Base-by-base conservation (phyloP, 2,329 filamentous ascomycete species). In the Arthroderma sp. region DNA sequence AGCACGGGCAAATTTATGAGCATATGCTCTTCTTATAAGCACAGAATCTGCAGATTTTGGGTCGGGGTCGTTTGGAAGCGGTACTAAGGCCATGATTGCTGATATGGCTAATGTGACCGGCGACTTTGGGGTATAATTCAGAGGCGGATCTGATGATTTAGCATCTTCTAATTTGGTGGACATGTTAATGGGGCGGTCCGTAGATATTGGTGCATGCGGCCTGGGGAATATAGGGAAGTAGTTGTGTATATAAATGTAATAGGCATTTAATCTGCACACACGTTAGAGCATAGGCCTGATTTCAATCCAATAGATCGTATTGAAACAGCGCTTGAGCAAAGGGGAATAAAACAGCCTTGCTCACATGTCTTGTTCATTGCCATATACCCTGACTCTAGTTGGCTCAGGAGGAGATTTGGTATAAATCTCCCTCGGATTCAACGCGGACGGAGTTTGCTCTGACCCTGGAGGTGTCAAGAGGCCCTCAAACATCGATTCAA, bases 211-310 rank as follows among this genome's bases (percentile, higher is more conserved):
- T 5, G 54, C 45, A 36, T 50, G 54, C 33, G 63, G 55, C 29
- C 66, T 64, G 5, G 66, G 65, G 29, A 69, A 56, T 33, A 69
- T 63, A 4, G 66, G 66, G 37, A 68, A 67, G 50, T 66, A 69
- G n/a, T 54, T 45, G 51, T 69, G 66, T 43, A 69, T 64, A 45
- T 66, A 69, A 38, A 65, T 62, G 46, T 69, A 69, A 44, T 69
- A 69, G 32, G 63, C 66, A 48, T 67, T 66, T 40, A 69, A 54
- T 51, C 66, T 69, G 42, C 31, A 9, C 3, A 9, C 10, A 34
- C 15, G 15, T 22, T n/a, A 28, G 37, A 29, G 11, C 38, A 31
- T 34, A 15, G 15, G 22, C 22, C 7, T 10, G 36, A 10, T 38
- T 38, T 9, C 36, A 38, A 2, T 9, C 8, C 36, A 8, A 3